Conservation (phyloP, 306 rosid genomes). For the Carpinus viminea region DNA sequence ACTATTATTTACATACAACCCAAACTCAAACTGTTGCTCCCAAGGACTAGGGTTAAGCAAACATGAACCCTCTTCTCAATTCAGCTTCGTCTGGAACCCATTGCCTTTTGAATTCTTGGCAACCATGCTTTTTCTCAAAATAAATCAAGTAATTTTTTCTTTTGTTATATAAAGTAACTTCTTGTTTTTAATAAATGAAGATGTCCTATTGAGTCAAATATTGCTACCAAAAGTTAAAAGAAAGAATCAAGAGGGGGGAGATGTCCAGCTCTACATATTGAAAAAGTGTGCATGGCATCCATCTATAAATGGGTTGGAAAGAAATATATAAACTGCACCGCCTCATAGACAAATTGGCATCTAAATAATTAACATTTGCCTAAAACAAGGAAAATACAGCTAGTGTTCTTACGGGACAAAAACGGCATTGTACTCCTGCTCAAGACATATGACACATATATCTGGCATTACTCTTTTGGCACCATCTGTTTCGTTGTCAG, state of each 20-base stretch:
- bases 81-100: neutral
- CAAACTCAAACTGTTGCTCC: neutral
- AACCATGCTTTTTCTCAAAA: neutral
- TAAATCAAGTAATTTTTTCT: neutral
- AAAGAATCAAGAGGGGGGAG: neutral
- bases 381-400: slow-evolving; percentile 19
- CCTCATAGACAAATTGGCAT: neutral
- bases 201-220: neutral
- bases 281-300: neutral
- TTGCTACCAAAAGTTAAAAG: neutral
- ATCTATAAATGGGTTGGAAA: neutral
- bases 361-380: neutral
- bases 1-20: neutral
- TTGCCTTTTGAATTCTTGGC: neutral
- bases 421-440: slow-evolving; percentile 87
- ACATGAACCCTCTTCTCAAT: neutral
- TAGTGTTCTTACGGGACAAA: slow-evolving; percentile 86
- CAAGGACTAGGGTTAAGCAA: neutral
- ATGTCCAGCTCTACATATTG: neutral
- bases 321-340: neutral
- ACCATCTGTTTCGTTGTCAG: slow-evolving; percentile 52
- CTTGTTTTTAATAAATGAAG: neutral
- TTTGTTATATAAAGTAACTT: neutral
- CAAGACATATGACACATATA: slow-evolving; percentile 96
- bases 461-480: slow-evolving; percentile 79